Conservation (phyloP, 2,329 filamentous ascomycete genomes). For the Venturia pyrina region DNA sequence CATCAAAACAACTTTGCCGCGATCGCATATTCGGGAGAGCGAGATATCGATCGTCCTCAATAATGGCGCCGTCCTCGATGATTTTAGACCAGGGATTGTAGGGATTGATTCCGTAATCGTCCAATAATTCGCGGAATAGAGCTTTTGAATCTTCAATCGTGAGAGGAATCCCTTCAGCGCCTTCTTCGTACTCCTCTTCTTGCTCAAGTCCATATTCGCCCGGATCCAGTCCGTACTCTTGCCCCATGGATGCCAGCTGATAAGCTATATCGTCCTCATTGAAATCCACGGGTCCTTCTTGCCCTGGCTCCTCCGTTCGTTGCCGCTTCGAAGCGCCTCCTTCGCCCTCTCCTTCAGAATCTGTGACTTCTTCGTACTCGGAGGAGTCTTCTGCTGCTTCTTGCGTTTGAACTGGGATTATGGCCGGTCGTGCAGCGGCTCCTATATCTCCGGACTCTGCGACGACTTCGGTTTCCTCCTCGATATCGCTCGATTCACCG, state of each 20-base stretch:
- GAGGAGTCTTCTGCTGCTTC: conserved; percentile 33
- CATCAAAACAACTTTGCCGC: conserved; percentile 71
- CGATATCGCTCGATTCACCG: conserved; percentile 23
- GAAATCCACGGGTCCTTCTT: conserved; percentile 58
- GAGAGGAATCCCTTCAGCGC: conserved; percentile 58
- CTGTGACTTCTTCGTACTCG: conserved; percentile 69
- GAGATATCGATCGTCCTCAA: conserved; percentile 82
- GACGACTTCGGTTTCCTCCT: conserved; percentile 15
- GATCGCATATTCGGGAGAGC: conserved; percentile 70
- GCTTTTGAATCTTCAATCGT: conserved; percentile 66
- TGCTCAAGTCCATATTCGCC: conserved; percentile 63
- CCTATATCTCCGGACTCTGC: conserved; percentile 9
- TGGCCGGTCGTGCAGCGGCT: conserved; percentile 8
- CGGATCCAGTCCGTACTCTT: conserved; percentile 69
- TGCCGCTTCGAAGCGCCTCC: conserved; percentile 42
- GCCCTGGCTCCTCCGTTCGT: conserved; percentile 34
- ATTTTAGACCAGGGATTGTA: conserved; percentile 89
- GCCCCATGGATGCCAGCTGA: conserved; percentile 81
- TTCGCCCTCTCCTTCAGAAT: conserved; percentile 40
- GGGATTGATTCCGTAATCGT: conserved; percentile 72
- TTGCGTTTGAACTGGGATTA: conserved; percentile 1
- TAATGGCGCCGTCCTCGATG: conserved; percentile 68
- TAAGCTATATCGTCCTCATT: conserved; percentile 91
- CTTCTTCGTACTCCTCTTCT: conserved; percentile 53
- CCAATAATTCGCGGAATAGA: conserved; percentile 76